phyloP scores from a whole-genome alignment of 73 alveolate genomes.

The Paramecium sonneborni region DNA sequence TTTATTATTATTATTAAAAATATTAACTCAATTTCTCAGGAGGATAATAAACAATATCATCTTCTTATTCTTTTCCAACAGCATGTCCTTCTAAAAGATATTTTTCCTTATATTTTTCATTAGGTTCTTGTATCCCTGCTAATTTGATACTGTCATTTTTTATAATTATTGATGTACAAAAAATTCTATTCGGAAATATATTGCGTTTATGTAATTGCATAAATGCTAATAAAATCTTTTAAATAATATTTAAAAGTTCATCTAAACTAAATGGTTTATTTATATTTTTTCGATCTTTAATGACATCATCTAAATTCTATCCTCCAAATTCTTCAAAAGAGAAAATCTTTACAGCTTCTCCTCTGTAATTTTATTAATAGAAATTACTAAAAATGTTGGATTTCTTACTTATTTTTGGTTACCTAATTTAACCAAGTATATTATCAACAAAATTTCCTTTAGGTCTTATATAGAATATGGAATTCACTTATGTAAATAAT shows the following conservation, averaged over 20 bases:
- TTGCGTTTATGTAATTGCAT: not conserved
- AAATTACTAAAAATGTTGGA: not conserved
- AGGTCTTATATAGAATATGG: constrained; percentile 18
- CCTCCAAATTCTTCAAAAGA: constrained; percentile 33
- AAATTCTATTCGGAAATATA: not conserved
- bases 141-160: not conserved
- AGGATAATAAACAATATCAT: not conserved
- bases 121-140: constrained; percentile 21
- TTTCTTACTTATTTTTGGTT: not conserved
- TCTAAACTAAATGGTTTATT: not conserved
- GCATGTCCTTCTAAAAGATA: not conserved
- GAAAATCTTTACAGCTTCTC: constrained; percentile 16
- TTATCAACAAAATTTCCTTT: not conserved
- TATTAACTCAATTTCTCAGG: constrained; percentile 2
- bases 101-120: not conserved
- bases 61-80: not conserved
- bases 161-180: not conserved
- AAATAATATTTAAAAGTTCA: not conserved
- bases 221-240: not conserved
- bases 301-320: not conserved
- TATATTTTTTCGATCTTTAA: not conserved
- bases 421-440: not conserved
- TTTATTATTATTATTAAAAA: not conserved
- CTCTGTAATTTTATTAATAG: not conserved
- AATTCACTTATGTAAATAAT: not conserved